phyloP scores from a whole-genome alignment of 106 monocot species.

The Acorus calamus region DNA sequence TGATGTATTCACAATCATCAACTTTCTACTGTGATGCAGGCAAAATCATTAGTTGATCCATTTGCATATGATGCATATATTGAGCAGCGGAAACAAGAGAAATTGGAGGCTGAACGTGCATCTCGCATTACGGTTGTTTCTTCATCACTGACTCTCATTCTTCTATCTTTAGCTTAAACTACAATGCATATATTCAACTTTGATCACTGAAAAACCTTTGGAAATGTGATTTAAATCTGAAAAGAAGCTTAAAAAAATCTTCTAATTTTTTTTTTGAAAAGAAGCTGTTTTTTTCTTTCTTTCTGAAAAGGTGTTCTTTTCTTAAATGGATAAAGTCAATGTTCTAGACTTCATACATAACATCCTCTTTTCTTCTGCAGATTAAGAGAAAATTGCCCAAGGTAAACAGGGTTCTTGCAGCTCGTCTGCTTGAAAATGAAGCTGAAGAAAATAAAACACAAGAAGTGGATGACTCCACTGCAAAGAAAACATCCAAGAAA shows the following conservation, averaged over 20 bases:
- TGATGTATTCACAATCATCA: neutral
- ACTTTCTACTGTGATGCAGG: constrained; percentile 29
- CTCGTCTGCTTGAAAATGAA: constrained; percentile 49
- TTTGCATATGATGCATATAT: constrained; percentile 49
- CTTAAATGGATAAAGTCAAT: too few relatives aligned
- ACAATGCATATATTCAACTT: too few relatives aligned
- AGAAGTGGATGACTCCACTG: constrained; percentile 22
- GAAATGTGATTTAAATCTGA: too few relatives aligned
- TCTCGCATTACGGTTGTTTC: constrained; percentile 71
- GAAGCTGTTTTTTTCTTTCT: too few relatives aligned
- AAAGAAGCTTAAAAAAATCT: too few relatives aligned
- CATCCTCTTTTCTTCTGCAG: constrained; percentile 24
- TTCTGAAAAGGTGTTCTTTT: too few relatives aligned
- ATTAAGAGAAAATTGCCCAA: constrained; percentile 67
- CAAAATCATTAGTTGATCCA: constrained; percentile 44
- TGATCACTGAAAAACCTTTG: too few relatives aligned
- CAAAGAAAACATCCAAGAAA: constrained; percentile 51
- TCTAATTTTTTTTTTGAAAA: too few relatives aligned
- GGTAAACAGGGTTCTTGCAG: constrained; percentile 68
- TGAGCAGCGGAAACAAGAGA: constrained; percentile 62
- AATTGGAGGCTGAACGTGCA: constrained; percentile 65
- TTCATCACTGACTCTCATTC: neutral
- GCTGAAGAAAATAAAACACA: constrained; percentile 36
- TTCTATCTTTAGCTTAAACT: neutral
- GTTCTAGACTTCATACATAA: too few relatives aligned